Percentiles rank a stretch among this genome's conserved stretches.
These are phyloP conservation scores for Coemansia erecta DNA, from an alignment of 192 early-diverging fungal genomes.

Conservation along the genomic window DNA sequence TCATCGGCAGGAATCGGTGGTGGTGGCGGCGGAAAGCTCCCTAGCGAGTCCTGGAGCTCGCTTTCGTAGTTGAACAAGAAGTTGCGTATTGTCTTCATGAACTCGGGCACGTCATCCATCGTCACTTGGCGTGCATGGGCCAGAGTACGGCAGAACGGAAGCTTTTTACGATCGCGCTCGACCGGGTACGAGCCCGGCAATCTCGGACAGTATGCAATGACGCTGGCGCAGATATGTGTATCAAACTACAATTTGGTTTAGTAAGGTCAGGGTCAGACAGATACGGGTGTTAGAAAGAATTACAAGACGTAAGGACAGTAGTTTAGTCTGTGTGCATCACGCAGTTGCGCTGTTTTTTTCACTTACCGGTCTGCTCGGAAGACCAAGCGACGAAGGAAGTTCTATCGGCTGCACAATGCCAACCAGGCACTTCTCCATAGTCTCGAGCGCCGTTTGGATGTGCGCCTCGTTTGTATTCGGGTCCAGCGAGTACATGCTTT, in stretches of 20 bases:
- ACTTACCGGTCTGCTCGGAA: slow-evolving; percentile 38
- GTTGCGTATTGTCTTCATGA: slow-evolving; percentile 49
- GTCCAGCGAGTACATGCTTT: slow-evolving; percentile 57
- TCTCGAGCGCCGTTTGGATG: slow-evolving; percentile 48
- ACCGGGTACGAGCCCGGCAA: slow-evolving; percentile 36
- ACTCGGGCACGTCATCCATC: slow-evolving; percentile 24
- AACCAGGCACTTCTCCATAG: slow-evolving; percentile 53
- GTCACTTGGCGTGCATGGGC: slow-evolving; percentile 48
- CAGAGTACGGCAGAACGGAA: slow-evolving; percentile 52
- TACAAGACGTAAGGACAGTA: background rate
- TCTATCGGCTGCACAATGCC: slow-evolving; percentile 50
- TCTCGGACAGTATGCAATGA: slow-evolving; percentile 48
- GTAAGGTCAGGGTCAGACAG: background rate
- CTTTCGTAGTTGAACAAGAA: slow-evolving; percentile 53
- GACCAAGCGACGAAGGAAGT: slow-evolving; percentile 32
- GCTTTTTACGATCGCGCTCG: slow-evolving; percentile 39
- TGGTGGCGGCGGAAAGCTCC: slow-evolving; percentile 48
- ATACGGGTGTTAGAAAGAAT: background rate
- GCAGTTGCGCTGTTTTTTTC: background rate
- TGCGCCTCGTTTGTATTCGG: slow-evolving; percentile 45
- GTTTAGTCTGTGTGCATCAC: background rate
- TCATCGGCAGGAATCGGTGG: slow-evolving; percentile 36
- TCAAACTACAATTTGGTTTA: slow-evolving; percentile 27
- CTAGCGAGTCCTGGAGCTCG: slow-evolving; percentile 43
- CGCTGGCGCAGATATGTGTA: slow-evolving; percentile 50